Evolutionary conservation across 495 filamentous ascomycete species (phyloP).

Genomic region (Penicillium silybi): DNA sequence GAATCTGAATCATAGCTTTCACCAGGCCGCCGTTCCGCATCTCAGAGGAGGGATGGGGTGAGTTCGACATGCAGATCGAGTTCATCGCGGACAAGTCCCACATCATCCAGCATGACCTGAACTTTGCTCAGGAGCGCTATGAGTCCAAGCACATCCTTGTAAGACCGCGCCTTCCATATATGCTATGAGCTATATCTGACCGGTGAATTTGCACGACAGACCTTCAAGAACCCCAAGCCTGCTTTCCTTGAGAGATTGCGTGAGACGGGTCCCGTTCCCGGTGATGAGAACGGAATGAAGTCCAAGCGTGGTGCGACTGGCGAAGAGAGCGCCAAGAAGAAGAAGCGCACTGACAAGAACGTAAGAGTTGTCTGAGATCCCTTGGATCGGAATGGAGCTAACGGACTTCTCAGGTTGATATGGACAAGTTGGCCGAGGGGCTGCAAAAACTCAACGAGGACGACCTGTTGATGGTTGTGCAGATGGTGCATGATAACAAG

Average conservation of each 20-base stretch:
- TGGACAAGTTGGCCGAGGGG: constrained; percentile 96
- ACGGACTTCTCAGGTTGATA: constrained; percentile 57
- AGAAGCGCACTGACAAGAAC: constrained; percentile 66
- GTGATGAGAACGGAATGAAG: constrained; percentile 62
- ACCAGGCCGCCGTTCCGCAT: constrained; percentile 84
- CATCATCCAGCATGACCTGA: constrained; percentile 79
- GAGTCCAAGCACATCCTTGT: constrained; percentile 78
- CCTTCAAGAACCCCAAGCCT: constrained; percentile 89
- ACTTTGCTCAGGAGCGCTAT: constrained; percentile 79
- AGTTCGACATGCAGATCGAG: constrained; percentile 92
- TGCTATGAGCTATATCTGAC: not conserved
- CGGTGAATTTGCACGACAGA: constrained; percentile 32
- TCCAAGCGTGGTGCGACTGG: constrained; percentile 47
- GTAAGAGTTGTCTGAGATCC: constrained; percentile 33
- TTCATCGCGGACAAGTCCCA: constrained; percentile 81
- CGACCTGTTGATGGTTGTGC: constrained; percentile 88
- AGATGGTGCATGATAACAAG: constrained; percentile 98
- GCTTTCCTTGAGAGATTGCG: constrained; percentile 68
- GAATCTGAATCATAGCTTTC: constrained; percentile 51
- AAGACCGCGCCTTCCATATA: constrained; percentile 24
- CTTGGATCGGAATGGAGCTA: not conserved
- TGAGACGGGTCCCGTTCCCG: constrained; percentile 79
- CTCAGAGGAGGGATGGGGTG: constrained; percentile 94
- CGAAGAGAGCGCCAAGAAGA: constrained; percentile 68
- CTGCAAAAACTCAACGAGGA: constrained; percentile 81